Conservation (phyloP, 139 green algal species). For the Nannochloris sp. region DNA sequence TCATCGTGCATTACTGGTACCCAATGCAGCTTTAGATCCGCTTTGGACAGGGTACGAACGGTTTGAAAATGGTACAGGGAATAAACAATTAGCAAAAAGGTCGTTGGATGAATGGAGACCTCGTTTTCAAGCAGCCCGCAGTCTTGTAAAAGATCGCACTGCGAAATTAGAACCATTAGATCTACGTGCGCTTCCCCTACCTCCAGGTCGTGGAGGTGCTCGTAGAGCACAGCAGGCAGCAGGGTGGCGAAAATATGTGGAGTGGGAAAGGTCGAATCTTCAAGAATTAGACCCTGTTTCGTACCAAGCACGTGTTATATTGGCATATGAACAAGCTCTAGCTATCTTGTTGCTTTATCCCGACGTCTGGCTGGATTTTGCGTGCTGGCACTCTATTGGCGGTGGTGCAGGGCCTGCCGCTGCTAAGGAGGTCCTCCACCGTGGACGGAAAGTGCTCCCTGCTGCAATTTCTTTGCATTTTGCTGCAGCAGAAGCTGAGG, state of each 20-base stretch:
- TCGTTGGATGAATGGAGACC: conserved; percentile 78
- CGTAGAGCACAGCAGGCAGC: conserved; percentile 27
- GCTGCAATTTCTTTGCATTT: conserved; percentile 65
- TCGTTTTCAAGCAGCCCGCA: conserved; percentile 48
- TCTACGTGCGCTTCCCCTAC: conserved; percentile 42
- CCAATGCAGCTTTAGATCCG: conserved; percentile 59
- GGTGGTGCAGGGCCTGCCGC: conserved; percentile 8
- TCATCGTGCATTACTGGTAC: conserved; percentile 73
- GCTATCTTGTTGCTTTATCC: conserved; percentile 64
- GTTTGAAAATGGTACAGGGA: conserved; percentile 61
- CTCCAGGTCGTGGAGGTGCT: conserved; percentile 57
- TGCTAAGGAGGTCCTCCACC: conserved; percentile 33
- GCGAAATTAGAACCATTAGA: conserved; percentile 37
- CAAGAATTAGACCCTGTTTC: conserved; percentile 52
- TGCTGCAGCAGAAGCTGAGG: conserved; percentile 66
- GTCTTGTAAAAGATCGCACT: conserved; percentile 39
- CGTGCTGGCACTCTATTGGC: conserved; percentile 20
- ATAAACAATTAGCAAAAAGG: conserved; percentile 46
- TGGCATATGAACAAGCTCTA: conserved; percentile 81
- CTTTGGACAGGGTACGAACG: conserved; percentile 85
- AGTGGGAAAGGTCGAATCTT: conserved; percentile 64
- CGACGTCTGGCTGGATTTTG: conserved; percentile 45
- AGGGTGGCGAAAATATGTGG: conserved; percentile 63
- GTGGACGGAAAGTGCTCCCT: conserved; percentile 48
- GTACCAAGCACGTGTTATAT: conserved; percentile 43